These are phyloP conservation scores for Sedum album DNA, from an alignment of 164 flowering plant genomes.

Conservation along the genomic window DNA sequence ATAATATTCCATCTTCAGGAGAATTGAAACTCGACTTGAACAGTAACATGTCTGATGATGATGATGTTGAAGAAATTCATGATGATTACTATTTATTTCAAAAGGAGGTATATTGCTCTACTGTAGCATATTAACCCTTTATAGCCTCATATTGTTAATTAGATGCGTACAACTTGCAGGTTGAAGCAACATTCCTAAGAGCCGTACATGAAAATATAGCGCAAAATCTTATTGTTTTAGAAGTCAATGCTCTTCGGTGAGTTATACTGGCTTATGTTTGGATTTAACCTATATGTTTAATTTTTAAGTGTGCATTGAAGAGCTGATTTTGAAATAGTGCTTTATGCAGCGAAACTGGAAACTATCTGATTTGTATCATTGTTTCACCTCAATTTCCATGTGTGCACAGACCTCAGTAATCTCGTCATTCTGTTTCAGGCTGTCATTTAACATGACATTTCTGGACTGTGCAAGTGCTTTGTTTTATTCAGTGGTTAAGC, in stretches of 20 bases:
- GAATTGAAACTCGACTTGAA: slow-evolving; percentile 42
- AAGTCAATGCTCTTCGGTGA: slow-evolving; percentile 83
- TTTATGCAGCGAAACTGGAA: too few species aligned
- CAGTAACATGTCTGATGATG: slow-evolving; percentile 42
- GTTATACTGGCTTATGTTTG: slow-evolving; percentile 10
- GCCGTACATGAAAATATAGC: slow-evolving; percentile 75
- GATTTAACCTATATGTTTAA: not conserved
- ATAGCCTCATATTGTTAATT: not conserved
- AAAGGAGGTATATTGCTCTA: slow-evolving; percentile 52
- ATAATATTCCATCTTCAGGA: slow-evolving; percentile 51
- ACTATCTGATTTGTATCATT: too few species aligned
- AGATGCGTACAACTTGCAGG: slow-evolving; percentile 30
- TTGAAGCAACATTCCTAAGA: slow-evolving; percentile 83
- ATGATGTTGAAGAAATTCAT: slow-evolving; percentile 32
- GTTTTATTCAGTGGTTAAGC: slow-evolving; percentile 75
- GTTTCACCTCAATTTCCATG: too few species aligned
- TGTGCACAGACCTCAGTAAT: too few species aligned
- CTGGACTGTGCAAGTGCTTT: slow-evolving; percentile 81
- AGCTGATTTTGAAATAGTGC: not conserved
- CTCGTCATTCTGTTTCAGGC: slow-evolving; percentile 27
- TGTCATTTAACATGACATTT: slow-evolving; percentile 67
- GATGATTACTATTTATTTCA: slow-evolving; percentile 61
- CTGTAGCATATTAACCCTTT: slow-evolving; percentile 1
- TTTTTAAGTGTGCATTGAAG: not conserved
- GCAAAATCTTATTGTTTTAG: slow-evolving; percentile 56